A percentile compares a stretch with the other conserved stretches of the same genome.
phyloP scores from a whole-genome alignment of 495 filamentous ascomycete genomes.

The Podospora appendiculata region DNA sequence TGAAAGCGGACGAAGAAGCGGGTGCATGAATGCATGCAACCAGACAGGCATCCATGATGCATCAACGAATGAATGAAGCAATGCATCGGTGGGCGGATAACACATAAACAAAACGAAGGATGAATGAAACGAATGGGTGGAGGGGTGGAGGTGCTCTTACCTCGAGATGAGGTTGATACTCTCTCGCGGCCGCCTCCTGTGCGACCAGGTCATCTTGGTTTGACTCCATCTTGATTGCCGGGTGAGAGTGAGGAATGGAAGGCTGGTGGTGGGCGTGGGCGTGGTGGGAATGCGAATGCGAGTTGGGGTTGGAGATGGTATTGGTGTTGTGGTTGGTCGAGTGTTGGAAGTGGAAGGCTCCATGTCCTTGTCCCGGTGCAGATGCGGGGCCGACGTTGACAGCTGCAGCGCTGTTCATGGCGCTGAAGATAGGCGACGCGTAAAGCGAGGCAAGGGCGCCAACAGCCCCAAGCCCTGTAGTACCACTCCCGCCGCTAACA shows the following conservation, averaged over 20 bases:
- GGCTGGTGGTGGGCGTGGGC: slow-evolving; percentile 3
- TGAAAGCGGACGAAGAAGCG: too few relatives aligned
- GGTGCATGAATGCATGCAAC: too few relatives aligned
- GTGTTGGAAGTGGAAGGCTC: slow-evolving; percentile 13
- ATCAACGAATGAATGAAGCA: too few relatives aligned
- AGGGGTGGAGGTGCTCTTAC: slow-evolving; percentile 32
- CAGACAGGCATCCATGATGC: too few relatives aligned
- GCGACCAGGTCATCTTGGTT: slow-evolving; percentile 36
- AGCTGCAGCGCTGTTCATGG: slow-evolving; percentile 6
- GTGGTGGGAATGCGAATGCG: slow-evolving; percentile 9
- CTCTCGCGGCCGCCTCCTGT: slow-evolving; percentile 48
- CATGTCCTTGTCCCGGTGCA: not conserved
- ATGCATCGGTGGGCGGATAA: too few relatives aligned
- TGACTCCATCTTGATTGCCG: slow-evolving; percentile 31
- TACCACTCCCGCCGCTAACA: slow-evolving; percentile 10
- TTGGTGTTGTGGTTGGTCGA: slow-evolving; percentile 12
- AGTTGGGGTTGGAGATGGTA: slow-evolving; percentile 7
- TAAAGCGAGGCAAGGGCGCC: slow-evolving; percentile 13
- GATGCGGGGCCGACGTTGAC: slow-evolving; percentile 23
- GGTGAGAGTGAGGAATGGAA: slow-evolving; percentile 1
- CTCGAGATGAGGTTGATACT: slow-evolving; percentile 60
- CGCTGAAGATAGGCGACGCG: slow-evolving; percentile 21
- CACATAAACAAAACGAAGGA: not conserved
- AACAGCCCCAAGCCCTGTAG: slow-evolving; percentile 10
- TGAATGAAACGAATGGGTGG: slow-evolving; percentile 3